phyloP scores from a whole-genome alignment of 1,284 basidiomycete species.

The Gastroboletus turbinatus region DNA sequence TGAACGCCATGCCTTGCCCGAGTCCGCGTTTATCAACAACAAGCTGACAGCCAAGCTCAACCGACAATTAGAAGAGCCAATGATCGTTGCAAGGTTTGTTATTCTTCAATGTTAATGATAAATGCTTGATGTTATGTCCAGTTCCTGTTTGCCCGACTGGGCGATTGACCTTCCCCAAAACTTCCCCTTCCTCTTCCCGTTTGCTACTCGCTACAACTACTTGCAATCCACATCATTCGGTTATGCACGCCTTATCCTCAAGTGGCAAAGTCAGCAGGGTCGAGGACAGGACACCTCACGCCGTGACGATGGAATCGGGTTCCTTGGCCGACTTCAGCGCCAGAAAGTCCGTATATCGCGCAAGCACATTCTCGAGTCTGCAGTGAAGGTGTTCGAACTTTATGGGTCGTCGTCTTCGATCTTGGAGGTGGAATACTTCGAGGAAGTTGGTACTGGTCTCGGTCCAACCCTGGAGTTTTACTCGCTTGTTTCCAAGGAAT shows the following conservation, averaged over 20 bases:
- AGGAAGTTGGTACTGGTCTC: constrained; percentile 97
- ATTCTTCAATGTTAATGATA: neutral
- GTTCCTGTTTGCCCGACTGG: constrained; percentile 96
- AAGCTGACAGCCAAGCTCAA: constrained; percentile 97
- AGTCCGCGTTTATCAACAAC: constrained; percentile 93
- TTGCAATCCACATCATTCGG: constrained; percentile 97
- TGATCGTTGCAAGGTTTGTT: constrained; percentile 91
- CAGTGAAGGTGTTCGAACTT: constrained; percentile 95
- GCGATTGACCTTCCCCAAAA: constrained; percentile 90
- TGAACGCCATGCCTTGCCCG: constrained; percentile 59
- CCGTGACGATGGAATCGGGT: constrained; percentile 87
- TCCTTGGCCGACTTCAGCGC: constrained; percentile 88
- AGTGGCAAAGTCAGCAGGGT: constrained; percentile 83
- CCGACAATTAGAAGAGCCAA: constrained; percentile 96
- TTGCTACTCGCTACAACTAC: constrained; percentile 95
- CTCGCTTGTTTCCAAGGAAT: constrained; percentile 90
- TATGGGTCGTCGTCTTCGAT: constrained; percentile 93
- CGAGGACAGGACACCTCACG: constrained; percentile 73
- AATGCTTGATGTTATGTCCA: constrained; percentile 30
- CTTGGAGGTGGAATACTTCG: constrained; percentile 98
- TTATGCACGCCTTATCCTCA: constrained; percentile 89
- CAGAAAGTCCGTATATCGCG: constrained; percentile 98
- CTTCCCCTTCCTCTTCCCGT: constrained; percentile 98
- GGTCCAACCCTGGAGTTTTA: constrained; percentile 99
- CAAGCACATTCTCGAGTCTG: constrained; percentile 93